These are phyloP conservation scores for Nemania abortiva DNA, from an alignment of 2,329 filamentous ascomycete species.

Conservation along the genomic window DNA sequence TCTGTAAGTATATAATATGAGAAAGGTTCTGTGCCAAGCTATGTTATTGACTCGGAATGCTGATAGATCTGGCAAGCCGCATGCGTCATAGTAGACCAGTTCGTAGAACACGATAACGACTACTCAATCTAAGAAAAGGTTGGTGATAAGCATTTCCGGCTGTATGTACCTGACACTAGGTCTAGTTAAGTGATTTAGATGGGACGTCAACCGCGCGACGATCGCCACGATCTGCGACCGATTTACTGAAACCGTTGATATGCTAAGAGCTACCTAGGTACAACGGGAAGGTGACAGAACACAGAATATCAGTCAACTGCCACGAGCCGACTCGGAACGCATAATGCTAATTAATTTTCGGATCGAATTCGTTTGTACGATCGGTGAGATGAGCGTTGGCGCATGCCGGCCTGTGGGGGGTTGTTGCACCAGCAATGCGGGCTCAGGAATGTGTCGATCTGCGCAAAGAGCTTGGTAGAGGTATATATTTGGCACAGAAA, in stretches of 20 bases:
- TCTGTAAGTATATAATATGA: not conserved
- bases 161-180: not conserved
- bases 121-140: not conserved
- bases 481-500: not conserved
- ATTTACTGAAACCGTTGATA: slow-evolving; percentile 22
- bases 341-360: slow-evolving; percentile 13
- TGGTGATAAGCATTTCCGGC: not conserved
- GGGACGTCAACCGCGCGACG: slow-evolving; percentile 3
- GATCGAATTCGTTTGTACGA: not conserved
- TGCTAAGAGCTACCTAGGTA: slow-evolving; percentile 8
- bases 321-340: slow-evolving; percentile 14
- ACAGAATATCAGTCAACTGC: slow-evolving; percentile 5
- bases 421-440: slow-evolving; percentile 9
- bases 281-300: slow-evolving; percentile 10
- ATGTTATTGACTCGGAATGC: not conserved
- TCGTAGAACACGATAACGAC: too few relatives aligned
- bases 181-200: slow-evolving; percentile 1
- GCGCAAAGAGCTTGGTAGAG: not conserved
- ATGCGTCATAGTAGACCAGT: not conserved
- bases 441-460: slow-evolving; percentile 8
- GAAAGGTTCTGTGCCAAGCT: not conserved
- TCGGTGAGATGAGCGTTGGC: slow-evolving; percentile 1
- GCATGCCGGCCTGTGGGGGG: slow-evolving; percentile 1
- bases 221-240: slow-evolving; percentile 15
- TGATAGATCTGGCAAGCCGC: not conserved